These are phyloP conservation scores for Linderina pennispora DNA, from an alignment of 192 early-diverging fungal species.

Conservation along the genomic window DNA sequence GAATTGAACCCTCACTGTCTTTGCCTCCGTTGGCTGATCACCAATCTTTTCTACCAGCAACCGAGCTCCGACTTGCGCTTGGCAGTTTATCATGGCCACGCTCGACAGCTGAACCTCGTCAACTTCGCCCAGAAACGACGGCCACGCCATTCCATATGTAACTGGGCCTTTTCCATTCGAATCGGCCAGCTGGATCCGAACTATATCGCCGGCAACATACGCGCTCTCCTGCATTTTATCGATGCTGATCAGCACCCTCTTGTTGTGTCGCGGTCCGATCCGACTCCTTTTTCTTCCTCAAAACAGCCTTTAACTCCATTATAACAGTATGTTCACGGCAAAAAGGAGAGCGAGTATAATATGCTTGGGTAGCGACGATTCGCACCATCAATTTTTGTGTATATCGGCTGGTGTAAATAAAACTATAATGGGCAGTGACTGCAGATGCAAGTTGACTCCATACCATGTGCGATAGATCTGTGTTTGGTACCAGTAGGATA, in stretches of 20 bases:
- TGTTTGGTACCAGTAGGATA: too few species aligned
- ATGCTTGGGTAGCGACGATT: too few species aligned
- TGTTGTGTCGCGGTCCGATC: neutral
- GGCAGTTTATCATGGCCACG: slow-evolving; percentile 19
- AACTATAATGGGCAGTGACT: too few species aligned
- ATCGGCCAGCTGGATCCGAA: slow-evolving; percentile 4
- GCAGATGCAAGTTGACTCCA: too few species aligned
- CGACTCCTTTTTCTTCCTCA: neutral
- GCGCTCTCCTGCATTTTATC: slow-evolving; percentile 7
- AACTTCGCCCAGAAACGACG: slow-evolving; percentile 7
- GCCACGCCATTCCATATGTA: slow-evolving; percentile 36
- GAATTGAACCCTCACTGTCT: slow-evolving; percentile 7
- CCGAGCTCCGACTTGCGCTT: slow-evolving; percentile 24
- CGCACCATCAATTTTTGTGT: too few species aligned
- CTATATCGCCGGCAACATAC: slow-evolving; percentile 25
- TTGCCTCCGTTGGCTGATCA: slow-evolving; percentile 2
- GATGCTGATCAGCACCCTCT: neutral
- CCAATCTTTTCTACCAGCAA: slow-evolving; percentile 13
- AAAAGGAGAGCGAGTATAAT: too few species aligned
- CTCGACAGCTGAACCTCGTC: slow-evolving; percentile 17
- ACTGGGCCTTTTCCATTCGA: neutral
- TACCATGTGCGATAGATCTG: too few species aligned
- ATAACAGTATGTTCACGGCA: too few species aligned
- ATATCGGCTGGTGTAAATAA: too few species aligned
- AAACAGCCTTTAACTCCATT: too few species aligned